Base-by-base conservation (phyloP, 495 filamentous ascomycete species). In the Penicillium roqueforti region DNA sequence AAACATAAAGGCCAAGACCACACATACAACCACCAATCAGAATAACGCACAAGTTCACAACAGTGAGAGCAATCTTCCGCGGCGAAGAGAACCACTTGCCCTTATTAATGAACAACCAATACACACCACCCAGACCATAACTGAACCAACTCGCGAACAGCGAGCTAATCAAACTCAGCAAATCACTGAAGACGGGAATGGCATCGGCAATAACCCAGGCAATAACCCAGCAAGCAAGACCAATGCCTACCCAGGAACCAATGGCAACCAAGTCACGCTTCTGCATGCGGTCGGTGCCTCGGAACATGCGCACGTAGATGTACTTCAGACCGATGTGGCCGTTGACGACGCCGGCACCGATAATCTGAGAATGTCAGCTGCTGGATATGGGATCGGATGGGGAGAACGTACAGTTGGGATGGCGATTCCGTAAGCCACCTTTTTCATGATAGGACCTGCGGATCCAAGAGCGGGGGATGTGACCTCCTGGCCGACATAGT, bases 171-270 rank as follows among this genome's bases (percentile, higher is more conserved):
- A 82, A 51, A 45, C 73, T 73, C 28, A 90, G 67, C 43, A 91
- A 61, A 37, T 84, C 76, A 55, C 77, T 82, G 71, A 90, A 91
- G 54, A 87, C 82, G 0, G 87, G 88, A 34, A 91, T 86, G 13
- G 83, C 80, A 56, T 85, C 80, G 25, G 86, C 86, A 60, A 91
- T 85, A 31, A 89, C 65, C 82, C 84, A 90, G 6, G 85, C 83
- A 20, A 87, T 59, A 18, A 85, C 47, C 68, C 86, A 89, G 50
- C 87, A 73, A 37, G 59, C 50, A 6, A 77, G 51, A 9, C 77
- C 76, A 16, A 89, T 79, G 1, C 53, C 66, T 4, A 85, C 56
- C 87, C 87, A 91, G 4, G 74, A 67, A 3, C 68, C 71, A 8
- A 68, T 51, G 4, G 59, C 65, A 11, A 66, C 47, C 68, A 75